These are phyloP conservation scores for Nakaseomyces nivariensis DNA, from an alignment of 1,139 yeast genomes.

Conservation along the genomic window DNA sequence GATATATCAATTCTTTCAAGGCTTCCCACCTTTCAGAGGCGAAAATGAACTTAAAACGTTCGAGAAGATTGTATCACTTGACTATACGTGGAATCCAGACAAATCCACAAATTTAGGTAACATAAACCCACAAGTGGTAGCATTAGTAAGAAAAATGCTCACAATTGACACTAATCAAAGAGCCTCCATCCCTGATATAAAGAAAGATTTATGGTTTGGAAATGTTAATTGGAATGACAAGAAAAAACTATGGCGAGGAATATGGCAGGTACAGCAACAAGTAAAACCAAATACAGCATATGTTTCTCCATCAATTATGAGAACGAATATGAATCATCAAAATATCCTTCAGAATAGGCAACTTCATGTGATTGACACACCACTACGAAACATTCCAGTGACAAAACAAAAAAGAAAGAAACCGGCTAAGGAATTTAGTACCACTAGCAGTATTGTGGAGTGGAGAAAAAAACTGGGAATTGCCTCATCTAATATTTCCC, in stretches of 20 bases:
- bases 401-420: constrained; percentile 23
- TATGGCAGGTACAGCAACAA: constrained; percentile 16
- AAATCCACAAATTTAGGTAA: constrained; percentile 2
- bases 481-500: constrained; percentile 7
- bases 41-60: constrained; percentile 66
- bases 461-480: constrained; percentile 29
- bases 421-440: constrained; percentile 23
- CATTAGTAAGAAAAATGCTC: constrained; percentile 46
- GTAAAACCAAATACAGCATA: background rate
- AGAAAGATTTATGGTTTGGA: constrained; percentile 65
- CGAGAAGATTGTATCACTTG: constrained; percentile 53
- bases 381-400: constrained; percentile 22
- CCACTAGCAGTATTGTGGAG: constrained; percentile 29
- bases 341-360: constrained; percentile 12
- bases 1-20: constrained; percentile 63
- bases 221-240: constrained; percentile 56
- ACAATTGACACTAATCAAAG: constrained; percentile 56
- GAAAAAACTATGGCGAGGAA: constrained; percentile 53
- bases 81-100: constrained; percentile 46
- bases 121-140: constrained; percentile 31
- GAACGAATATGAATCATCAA: constrained; percentile 6
- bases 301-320: background rate
- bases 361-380: constrained; percentile 22
- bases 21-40: constrained; percentile 74
- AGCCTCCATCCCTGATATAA: constrained; percentile 52